phyloP scores from a whole-genome alignment of 768 basidiomycete species.

The Lyophyllum atratum region DNA sequence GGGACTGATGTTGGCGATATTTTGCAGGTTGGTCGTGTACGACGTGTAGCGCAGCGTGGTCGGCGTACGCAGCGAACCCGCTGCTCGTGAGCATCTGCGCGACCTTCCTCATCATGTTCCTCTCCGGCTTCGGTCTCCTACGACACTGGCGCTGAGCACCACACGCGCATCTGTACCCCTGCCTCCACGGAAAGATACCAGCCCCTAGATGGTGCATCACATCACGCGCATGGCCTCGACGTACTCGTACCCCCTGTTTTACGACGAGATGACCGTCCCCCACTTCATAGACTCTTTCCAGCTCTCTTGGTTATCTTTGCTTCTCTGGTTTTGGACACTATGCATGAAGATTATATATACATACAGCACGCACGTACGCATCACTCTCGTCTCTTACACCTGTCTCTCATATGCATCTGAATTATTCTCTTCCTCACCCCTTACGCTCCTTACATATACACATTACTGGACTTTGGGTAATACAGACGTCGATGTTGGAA shows the following conservation, averaged over 20 bases:
- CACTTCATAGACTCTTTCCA: not conserved
- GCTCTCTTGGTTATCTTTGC: not conserved
- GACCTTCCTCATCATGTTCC: conserved; percentile 61
- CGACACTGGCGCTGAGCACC: conserved; percentile 27
- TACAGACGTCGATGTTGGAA: not conserved
- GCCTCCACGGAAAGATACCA: too few relatives aligned
- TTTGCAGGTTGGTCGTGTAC: conserved; percentile 56
- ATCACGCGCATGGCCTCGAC: not conserved
- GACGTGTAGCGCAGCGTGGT: conserved; percentile 45
- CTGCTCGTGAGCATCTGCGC: conserved; percentile 55
- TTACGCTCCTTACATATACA: conserved; percentile 3
- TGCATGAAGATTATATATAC: not conserved
- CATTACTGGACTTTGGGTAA: conserved; percentile 10
- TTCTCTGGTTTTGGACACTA: not conserved
- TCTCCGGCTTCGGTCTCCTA: conserved; percentile 65
- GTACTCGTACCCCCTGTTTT: not conserved
- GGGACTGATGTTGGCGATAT: conserved; percentile 38
- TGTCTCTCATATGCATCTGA: not conserved
- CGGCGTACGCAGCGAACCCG: conserved; percentile 45
- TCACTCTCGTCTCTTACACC: too few relatives aligned
- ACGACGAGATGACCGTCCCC: too few relatives aligned
- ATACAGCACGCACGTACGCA: not conserved
- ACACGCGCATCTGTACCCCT: not conserved
- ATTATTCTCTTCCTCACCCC: not conserved
- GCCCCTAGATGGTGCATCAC: too few relatives aligned